phyloP scores from a whole-genome alignment of 1,139 yeast species.

The Hemisphaericaspora xylanilytica region DNA sequence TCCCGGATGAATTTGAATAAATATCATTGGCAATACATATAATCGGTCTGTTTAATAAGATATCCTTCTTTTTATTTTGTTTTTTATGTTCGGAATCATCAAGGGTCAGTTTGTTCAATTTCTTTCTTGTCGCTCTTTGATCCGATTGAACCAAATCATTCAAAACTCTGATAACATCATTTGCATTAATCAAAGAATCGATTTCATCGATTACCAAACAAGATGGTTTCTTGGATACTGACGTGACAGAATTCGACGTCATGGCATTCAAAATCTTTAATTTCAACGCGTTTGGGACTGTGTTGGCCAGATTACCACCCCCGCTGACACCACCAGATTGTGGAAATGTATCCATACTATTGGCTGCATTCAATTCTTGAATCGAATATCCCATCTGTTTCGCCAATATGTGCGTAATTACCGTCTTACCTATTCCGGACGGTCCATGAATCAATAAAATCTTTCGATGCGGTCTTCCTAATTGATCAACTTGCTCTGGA shows the following conservation, averaged over 20 bases:
- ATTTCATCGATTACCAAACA: slow-evolving; percentile 87
- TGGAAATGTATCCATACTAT: slow-evolving; percentile 46
- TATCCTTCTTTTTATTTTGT: slow-evolving; percentile 27
- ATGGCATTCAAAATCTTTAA: slow-evolving; percentile 67
- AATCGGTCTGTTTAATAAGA: slow-evolving; percentile 70
- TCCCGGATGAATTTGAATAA: slow-evolving; percentile 48
- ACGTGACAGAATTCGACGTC: slow-evolving; percentile 58
- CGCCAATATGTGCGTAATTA: slow-evolving; percentile 83
- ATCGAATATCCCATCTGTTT: slow-evolving; percentile 77
- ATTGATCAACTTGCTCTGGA: slow-evolving; percentile 44
- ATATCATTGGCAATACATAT: slow-evolving; percentile 90
- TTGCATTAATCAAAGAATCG: slow-evolving; percentile 78
- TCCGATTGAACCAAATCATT: slow-evolving; percentile 63
- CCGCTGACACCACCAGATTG: slow-evolving; percentile 17
- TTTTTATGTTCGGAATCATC: slow-evolving; percentile 11
- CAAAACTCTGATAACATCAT: slow-evolving; percentile 71
- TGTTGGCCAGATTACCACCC: slow-evolving; percentile 14
- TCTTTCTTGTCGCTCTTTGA: slow-evolving; percentile 39
- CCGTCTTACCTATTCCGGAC: slow-evolving; percentile 94
- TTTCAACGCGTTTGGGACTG: slow-evolving; percentile 31
- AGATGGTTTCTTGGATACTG: slow-evolving; percentile 56
- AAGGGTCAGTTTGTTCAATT: slow-evolving; percentile 9
- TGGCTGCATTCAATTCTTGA: slow-evolving; percentile 88
- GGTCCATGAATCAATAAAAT: slow-evolving; percentile 84
- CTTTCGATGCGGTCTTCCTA: slow-evolving; percentile 69